Evolutionary conservation across 352 stramenopile species (phyloP), one percentile per base, ranked within the genome.

Genomic region (Pythium grandisporangium): DNA sequence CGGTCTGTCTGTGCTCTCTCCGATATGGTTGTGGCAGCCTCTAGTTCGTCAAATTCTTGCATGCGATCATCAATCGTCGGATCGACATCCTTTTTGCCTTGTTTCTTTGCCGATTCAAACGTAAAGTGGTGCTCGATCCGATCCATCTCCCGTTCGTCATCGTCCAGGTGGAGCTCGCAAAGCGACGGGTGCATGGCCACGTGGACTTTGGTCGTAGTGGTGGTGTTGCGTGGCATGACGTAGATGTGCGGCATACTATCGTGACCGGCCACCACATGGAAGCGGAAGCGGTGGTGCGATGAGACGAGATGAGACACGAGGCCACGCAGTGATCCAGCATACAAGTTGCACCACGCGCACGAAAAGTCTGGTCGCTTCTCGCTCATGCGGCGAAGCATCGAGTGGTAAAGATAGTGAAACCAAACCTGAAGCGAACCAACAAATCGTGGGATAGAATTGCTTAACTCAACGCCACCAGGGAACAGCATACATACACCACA

Each of bases 351-450:
- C 74, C 70, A 92, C 29, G 75, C 66, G 26, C 79, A 92, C 16
- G 72, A 83, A 49, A 84, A 85, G 24, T 92, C 79, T 6, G 51
- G 65, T n/a, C 76, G 71, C 48, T 89, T 87, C 44, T 92, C 76
- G 41, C 71, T 92, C 70, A 84, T 73, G 46, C 75, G 63, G 12
- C 78, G 70, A 33, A 92, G 55, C 63, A 88, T 79, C 33, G 48
- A 72, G 62, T 92, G 75, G 44, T 88, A 92, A 11, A 92, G 63
- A 44, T 74, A 92, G 49, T 92, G 78, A 36, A 86, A 92, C 70
- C 72, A 88, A 14, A 90, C 70, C 72, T 88, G 35, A 8, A 53
- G 22, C 45, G 20, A n/a, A 20, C 25, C 26, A 22, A 27, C 24
- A n/a, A 21, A 21, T 4, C 34, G 27, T 27, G 24, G 11, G 35